Percentiles rank a stretch among this genome's conserved stretches.
Evolutionary conservation across 163 green algal genomes (phyloP).

Genomic region (Coccomyxa subellipsoidea): DNA sequence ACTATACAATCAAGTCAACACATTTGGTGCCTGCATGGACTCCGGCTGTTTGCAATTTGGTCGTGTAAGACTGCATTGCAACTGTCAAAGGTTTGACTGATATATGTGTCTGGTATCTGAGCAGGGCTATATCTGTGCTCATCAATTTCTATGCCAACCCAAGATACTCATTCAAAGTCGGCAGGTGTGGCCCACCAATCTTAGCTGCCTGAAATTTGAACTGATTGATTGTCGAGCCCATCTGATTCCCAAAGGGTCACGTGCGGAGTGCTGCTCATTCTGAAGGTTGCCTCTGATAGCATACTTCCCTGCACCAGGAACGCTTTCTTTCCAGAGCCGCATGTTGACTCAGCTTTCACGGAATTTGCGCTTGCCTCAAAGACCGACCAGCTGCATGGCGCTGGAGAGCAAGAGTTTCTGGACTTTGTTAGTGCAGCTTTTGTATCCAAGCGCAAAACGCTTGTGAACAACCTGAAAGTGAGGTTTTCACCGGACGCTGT

Average conservation of each 20-base stretch:
- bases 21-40: too few relatives aligned
- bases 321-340: conserved; percentile 78
- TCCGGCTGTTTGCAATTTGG: too few relatives aligned
- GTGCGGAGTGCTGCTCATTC: too few relatives aligned
- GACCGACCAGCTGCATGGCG: conserved; percentile 14
- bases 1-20: too few relatives aligned
- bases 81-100: too few relatives aligned
- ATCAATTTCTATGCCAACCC: conserved; percentile 65
- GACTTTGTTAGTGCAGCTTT: conserved; percentile 7
- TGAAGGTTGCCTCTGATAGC: too few relatives aligned
- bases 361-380: conserved; percentile 64
- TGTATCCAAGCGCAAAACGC: not conserved
- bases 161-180: conserved; percentile 30
- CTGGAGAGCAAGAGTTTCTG: conserved; percentile 9
- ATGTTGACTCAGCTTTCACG: conserved; percentile 77
- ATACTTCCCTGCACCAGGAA: conserved; percentile 27
- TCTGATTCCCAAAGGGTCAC: too few relatives aligned
- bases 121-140: conserved; percentile 62
- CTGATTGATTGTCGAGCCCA: too few relatives aligned
- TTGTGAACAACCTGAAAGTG: conserved; percentile 12
- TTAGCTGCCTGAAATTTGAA: too few relatives aligned
- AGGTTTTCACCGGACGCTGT: not conserved
- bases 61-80: too few relatives aligned
- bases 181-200: not conserved
- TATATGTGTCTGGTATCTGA: too few relatives aligned